Percentiles rank a stretch among this genome's conserved stretches.
Conservation (phyloP, 1,284 basidiomycete genomes). For the Wolfiporia cocos region DNA sequence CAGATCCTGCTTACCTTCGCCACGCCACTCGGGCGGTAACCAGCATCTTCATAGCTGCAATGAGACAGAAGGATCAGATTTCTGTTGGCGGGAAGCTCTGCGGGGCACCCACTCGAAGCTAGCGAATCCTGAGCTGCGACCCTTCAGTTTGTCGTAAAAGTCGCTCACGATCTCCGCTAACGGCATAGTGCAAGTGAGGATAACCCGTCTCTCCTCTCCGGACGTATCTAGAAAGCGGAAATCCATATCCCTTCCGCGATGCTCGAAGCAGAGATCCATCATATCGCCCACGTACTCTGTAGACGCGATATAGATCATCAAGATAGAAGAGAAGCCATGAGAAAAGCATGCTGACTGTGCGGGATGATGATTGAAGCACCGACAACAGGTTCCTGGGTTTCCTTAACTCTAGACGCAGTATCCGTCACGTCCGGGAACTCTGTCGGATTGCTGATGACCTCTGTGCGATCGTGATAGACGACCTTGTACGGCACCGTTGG, state of each 20-base stretch:
- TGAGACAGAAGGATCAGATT: slow-evolving; percentile 5
- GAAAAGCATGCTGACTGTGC: too few relatives aligned
- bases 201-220: slow-evolving; percentile 51
- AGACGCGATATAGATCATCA: neutral
- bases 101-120: slow-evolving; percentile 73
- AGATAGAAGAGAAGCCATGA: neutral
- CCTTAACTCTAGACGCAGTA: slow-evolving; percentile 53
- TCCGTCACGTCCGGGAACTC: slow-evolving; percentile 85
- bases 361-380: slow-evolving; percentile 92
- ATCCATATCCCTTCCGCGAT: slow-evolving; percentile 74
- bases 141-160: slow-evolving; percentile 91
- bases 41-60: slow-evolving; percentile 83
- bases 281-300: slow-evolving; percentile 83
- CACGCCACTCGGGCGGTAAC: slow-evolving; percentile 75
- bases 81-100: neutral
- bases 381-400: slow-evolving; percentile 86
- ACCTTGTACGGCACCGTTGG: slow-evolving; percentile 94
- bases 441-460: slow-evolving; percentile 83
- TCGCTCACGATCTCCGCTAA: slow-evolving; percentile 88
- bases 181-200: slow-evolving; percentile 80
- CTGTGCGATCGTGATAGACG: slow-evolving; percentile 64
- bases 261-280: slow-evolving; percentile 85
- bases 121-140: slow-evolving; percentile 86
- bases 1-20: slow-evolving; percentile 53
- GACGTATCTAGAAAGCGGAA: slow-evolving; percentile 73